Conservation (phyloP, 169 alveolate genomes). For the Blepharisma undulans region DNA sequence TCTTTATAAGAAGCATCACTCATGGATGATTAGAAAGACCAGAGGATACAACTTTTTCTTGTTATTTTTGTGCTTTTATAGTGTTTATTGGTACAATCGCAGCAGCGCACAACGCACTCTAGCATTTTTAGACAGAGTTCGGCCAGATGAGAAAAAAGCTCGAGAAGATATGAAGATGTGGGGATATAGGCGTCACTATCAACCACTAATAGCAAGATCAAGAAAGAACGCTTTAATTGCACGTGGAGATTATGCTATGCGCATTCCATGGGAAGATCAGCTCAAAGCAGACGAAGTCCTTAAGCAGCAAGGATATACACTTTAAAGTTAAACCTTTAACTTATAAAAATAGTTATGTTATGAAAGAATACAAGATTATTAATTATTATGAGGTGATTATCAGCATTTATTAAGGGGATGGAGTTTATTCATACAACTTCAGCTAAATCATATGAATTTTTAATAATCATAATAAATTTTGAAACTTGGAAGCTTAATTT, state of each 20-base stretch:
- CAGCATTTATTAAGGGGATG: background rate
- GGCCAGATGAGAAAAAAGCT: conserved; percentile 23
- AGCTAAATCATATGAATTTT: background rate
- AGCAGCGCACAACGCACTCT: background rate
- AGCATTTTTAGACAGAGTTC: conserved; percentile 7
- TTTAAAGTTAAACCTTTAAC: background rate
- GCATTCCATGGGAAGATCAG: conserved; percentile 36
- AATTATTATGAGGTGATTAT: background rate
- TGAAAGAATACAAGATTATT: background rate
- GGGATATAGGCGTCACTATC: conserved; percentile 22
- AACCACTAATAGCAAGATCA: conserved; percentile 30
- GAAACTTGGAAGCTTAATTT: too few relatives aligned
- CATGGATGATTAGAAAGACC: conserved; percentile 31
- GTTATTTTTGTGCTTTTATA: background rate
- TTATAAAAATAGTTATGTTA: background rate
- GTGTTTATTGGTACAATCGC: conserved; percentile 36
- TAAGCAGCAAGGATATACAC: background rate
- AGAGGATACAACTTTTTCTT: background rate
- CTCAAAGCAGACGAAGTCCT: background rate
- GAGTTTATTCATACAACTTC: too few relatives aligned
- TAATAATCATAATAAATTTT: background rate
- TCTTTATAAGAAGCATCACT: conserved; percentile 34
- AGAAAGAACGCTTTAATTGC: conserved; percentile 17
- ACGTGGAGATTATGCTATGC: conserved; percentile 11
- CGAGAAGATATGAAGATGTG: background rate